Conservation (phyloP, 2,329 filamentous ascomycete species). For the Penicillium corylophilum region DNA sequence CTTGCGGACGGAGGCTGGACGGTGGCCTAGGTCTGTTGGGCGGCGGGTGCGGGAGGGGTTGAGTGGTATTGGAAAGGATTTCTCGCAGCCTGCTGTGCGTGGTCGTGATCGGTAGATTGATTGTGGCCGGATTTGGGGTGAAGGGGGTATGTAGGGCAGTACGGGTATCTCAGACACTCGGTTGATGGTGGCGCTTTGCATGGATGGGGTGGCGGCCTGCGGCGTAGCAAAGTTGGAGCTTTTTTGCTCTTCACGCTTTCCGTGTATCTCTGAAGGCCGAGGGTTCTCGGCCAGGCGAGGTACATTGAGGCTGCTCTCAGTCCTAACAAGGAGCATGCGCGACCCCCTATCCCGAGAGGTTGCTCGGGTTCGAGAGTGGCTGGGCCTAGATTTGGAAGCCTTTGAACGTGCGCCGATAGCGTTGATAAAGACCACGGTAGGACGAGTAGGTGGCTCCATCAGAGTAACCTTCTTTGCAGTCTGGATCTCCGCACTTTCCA, state of each 20-base stretch:
- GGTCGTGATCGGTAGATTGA: slow-evolving; percentile 27
- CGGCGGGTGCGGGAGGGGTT: slow-evolving; percentile 10
- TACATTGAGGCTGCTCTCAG: slow-evolving; percentile 14
- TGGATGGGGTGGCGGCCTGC: not conserved
- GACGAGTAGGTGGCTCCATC: slow-evolving; percentile 31
- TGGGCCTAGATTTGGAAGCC: slow-evolving; percentile 7
- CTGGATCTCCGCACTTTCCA: slow-evolving; percentile 34
- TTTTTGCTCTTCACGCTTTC: slow-evolving; percentile 1
- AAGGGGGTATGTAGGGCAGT: slow-evolving; percentile 20
- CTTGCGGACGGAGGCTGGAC: slow-evolving; percentile 28
- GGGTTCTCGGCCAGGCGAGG: slow-evolving; percentile 9
- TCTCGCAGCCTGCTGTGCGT: slow-evolving; percentile 23
- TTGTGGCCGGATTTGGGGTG: slow-evolving; percentile 15
- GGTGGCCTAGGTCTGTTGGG: slow-evolving; percentile 19
- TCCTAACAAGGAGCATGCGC: slow-evolving; percentile 12
- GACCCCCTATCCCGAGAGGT: slow-evolving; percentile 17
- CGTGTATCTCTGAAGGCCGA: not conserved
- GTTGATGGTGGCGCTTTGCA: slow-evolving; percentile 20
- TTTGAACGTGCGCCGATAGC: slow-evolving; percentile 22
- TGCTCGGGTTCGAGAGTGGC: slow-evolving; percentile 11
- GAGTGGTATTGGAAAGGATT: slow-evolving; percentile 7
- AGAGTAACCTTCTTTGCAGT: slow-evolving; percentile 35
- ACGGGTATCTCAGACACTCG: slow-evolving; percentile 26
- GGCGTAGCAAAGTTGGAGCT: slow-evolving; percentile 1
- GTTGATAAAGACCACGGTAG: slow-evolving; percentile 35